Percentiles rank a stretch among this genome's conserved stretches.
These are phyloP conservation scores for Myrica gale DNA, from an alignment of 306 rosid genomes.

Conservation along the genomic window DNA sequence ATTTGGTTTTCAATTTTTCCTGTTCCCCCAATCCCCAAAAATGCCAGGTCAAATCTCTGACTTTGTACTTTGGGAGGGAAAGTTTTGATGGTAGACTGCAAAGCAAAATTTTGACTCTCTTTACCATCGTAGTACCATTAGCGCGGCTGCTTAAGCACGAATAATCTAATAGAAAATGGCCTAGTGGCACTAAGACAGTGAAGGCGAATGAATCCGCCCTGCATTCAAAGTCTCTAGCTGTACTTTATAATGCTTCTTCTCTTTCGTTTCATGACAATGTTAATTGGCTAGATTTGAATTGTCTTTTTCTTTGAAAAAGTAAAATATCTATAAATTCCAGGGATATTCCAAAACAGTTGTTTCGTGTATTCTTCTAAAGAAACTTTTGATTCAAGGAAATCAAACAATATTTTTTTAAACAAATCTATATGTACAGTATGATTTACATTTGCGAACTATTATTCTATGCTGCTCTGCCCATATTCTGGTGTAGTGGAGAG, in stretches of 20 bases:
- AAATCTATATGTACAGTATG: constrained; percentile 45
- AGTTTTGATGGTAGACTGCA: too few species aligned
- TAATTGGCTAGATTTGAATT: neutral
- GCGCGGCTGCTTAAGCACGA: too few species aligned
- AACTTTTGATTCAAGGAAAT: neutral
- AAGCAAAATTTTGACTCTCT: too few species aligned
- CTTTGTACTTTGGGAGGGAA: too few species aligned
- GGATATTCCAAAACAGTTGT: neutral
- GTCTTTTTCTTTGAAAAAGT: too few species aligned
- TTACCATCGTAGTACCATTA: too few species aligned
- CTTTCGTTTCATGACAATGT: constrained; percentile 10
- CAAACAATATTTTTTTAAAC: constrained; percentile 1
- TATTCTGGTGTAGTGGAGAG: constrained; percentile 42
- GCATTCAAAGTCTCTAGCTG: constrained; percentile 48
- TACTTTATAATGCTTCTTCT: constrained; percentile 27
- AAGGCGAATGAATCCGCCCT: neutral
- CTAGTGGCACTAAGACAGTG: too few species aligned
- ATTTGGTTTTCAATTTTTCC: too few species aligned
- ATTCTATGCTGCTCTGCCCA: constrained; percentile 32
- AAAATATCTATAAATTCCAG: too few species aligned
- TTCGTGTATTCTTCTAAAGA: neutral
- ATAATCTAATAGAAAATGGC: too few species aligned
- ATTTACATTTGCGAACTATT: neutral
- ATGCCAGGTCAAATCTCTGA: too few species aligned
- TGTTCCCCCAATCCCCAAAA: too few species aligned